Evolutionary conservation across 495 filamentous ascomycete genomes (phyloP).

Genomic region (Aspergillus ellipticus): DNA sequence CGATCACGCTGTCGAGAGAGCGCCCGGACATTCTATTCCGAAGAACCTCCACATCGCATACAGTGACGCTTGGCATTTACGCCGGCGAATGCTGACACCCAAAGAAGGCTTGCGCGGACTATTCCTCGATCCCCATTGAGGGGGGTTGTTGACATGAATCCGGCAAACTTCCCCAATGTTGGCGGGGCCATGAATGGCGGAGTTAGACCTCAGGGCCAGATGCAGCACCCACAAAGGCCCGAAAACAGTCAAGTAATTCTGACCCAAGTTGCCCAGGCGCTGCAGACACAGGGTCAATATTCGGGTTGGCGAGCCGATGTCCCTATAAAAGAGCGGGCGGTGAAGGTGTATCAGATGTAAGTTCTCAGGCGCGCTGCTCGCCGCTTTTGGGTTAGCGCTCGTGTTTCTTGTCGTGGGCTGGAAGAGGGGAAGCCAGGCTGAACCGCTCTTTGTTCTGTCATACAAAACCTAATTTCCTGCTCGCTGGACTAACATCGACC

Average conservation of each 20-base stretch:
- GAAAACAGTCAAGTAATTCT: constrained; percentile 35
- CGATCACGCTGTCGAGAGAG: not conserved
- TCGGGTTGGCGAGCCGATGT: constrained; percentile 48
- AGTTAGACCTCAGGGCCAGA: constrained; percentile 34
- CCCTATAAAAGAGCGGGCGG: constrained; percentile 32
- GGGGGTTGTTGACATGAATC: constrained; percentile 51
- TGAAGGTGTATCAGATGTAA: constrained; percentile 48
- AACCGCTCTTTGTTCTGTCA: constrained; percentile 1
- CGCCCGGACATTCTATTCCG: not conserved
- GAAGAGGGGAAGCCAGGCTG: not conserved
- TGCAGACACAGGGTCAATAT: constrained; percentile 37
- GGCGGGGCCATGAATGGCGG: constrained; percentile 38
- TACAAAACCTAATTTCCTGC: not conserved
- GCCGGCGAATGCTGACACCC: constrained; percentile 43
- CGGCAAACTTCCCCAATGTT: constrained; percentile 43
- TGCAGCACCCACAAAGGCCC: constrained; percentile 30
- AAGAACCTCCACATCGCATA: not conserved
- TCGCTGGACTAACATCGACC: constrained; percentile 1
- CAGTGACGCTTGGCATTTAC: constrained; percentile 11
- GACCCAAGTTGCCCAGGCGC: constrained; percentile 31
- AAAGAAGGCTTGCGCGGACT: constrained; percentile 34
- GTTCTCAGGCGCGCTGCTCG: constrained; percentile 16
- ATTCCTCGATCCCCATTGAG: constrained; percentile 40
- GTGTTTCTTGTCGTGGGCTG: not conserved
- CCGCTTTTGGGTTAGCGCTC: not conserved